Evolutionary conservation across 148 eudicot genomes (phyloP), one percentile per base, ranked within the genome.

Genomic region (Heliosperma pusillum): DNA sequence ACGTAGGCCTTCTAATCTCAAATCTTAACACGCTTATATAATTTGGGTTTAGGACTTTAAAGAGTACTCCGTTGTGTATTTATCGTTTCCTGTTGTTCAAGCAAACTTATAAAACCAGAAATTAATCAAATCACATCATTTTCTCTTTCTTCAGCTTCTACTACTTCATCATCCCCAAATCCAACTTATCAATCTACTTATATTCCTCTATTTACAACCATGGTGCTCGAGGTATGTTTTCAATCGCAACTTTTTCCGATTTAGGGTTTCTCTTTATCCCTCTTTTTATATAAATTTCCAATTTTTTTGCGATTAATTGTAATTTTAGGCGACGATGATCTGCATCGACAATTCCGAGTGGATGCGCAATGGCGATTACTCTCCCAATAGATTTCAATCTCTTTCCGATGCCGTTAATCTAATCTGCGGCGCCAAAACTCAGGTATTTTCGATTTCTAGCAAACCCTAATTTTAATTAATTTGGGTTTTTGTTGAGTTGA

Each of bases 291-390:
- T 45, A 44, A 17, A 27, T 66, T 19, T 56, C 29, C 11, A 44
- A 69, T 36, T 17, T 47, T 36, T 47, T 40, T 45, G 29, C 10
- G 33, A 4, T 40, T 42, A 0, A 27, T 69, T 72, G 67, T 2
- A 22, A 68, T 73, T 73, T 69, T 68, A 96, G 99, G 99, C 99
- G 66, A 93, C 97, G 16, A 88, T 96, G 99, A 96, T 96, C 78
- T 96, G 99, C 76, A 81, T 96, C 58, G 97, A 92, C 26, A 92
- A 96, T 74, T 96, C 99, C 10, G 99, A 96, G 55, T 92, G 97
- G 97, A 96, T 96, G 97, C 87, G 97, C 7, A 96, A 96, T 59
- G 99, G 99, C 0, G 99, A 96, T 78, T 96, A 96, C 77, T 78
- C 93, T 20, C 90, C 97, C 9, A 86, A 73, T 27, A 78, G 99